A percentile compares a stretch with the other conserved stretches of the same genome.
Conservation (phyloP, 2,329 filamentous ascomycete genomes). For the Dryadomyces quercus-mongolicae region DNA sequence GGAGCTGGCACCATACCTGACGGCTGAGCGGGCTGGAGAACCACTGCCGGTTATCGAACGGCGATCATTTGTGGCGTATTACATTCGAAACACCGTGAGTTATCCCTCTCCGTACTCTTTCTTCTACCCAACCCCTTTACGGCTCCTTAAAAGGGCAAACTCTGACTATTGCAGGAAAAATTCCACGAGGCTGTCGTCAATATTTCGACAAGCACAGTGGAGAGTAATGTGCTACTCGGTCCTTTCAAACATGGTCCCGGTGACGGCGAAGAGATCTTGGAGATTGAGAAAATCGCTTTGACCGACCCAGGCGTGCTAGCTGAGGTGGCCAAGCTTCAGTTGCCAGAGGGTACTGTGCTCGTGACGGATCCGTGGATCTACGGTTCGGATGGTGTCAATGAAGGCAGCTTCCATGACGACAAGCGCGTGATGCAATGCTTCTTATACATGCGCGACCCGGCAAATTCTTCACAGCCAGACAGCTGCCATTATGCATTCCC, state of each 20-base stretch:
- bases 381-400: constrained; percentile 32
- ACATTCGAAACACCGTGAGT: constrained; percentile 43
- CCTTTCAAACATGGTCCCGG: constrained; percentile 40
- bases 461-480: constrained; percentile 51
- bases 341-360: constrained; percentile 45
- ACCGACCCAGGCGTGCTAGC: constrained; percentile 43
- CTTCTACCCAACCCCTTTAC: too few relatives aligned
- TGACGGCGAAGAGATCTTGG: constrained; percentile 47
- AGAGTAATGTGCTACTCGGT: constrained; percentile 24
- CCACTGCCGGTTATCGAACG: constrained; percentile 29
- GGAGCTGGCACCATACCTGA: constrained; percentile 36
- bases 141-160: too few relatives aligned
- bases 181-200: constrained; percentile 44
- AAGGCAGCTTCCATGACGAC: constrained; percentile 8
- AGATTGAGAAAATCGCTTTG: constrained; percentile 41
- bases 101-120: neutral
- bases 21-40: constrained; percentile 30
- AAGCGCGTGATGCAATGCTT: constrained; percentile 43
- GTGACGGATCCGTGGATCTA: constrained; percentile 55
- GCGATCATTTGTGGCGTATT: constrained; percentile 44
- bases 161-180: constrained; percentile 25
- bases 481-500: constrained; percentile 48
- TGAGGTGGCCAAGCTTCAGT: constrained; percentile 47
- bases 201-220: constrained; percentile 11
- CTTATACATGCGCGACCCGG: constrained; percentile 54